Conservation (phyloP, 2,329 filamentous ascomycete genomes). For the Gremmenia infestans region DNA sequence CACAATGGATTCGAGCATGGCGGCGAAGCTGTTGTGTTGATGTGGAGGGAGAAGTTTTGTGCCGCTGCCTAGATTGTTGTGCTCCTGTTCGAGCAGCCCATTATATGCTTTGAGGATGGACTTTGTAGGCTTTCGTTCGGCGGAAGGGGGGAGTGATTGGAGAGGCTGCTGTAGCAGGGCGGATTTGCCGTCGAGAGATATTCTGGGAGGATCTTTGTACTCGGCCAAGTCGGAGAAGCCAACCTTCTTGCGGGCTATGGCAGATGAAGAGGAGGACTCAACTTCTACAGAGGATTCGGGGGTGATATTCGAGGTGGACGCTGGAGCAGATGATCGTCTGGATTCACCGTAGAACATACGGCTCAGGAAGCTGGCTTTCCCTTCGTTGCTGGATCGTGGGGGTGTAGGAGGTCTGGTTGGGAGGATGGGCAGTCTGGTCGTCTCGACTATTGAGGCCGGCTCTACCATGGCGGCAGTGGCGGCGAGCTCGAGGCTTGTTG, state of each 20-base stretch:
- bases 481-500: slow-evolving; percentile 20
- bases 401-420: slow-evolving; percentile 61
- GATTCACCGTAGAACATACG: slow-evolving; percentile 32
- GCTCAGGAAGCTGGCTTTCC: slow-evolving; percentile 29
- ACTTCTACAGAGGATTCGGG: slow-evolving; percentile 33
- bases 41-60: slow-evolving; percentile 22
- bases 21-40: slow-evolving; percentile 55
- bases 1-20: slow-evolving; percentile 80
- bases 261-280: slow-evolving; percentile 4
- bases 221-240: slow-evolving; percentile 56
- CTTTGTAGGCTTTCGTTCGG: slow-evolving; percentile 52
- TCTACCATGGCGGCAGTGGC: slow-evolving; percentile 26
- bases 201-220: slow-evolving; percentile 43
- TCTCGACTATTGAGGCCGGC: slow-evolving; percentile 14
- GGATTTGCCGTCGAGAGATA: slow-evolving; percentile 12
- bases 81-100: slow-evolving; percentile 14
- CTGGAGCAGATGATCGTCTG: slow-evolving; percentile 8
- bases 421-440: slow-evolving; percentile 44
- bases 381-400: slow-evolving; percentile 37
- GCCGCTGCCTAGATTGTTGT: slow-evolving; percentile 7
- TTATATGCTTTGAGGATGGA: slow-evolving; percentile 76
- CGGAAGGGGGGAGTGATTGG: slow-evolving; percentile 24
- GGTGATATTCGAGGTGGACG: slow-evolving; percentile 11
- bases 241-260: slow-evolving; percentile 47
- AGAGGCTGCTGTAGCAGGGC: background rate